These are phyloP conservation scores for Helotiales sp. DNA, from an alignment of 2,329 filamentous ascomycete genomes.

Conservation along the genomic window DNA sequence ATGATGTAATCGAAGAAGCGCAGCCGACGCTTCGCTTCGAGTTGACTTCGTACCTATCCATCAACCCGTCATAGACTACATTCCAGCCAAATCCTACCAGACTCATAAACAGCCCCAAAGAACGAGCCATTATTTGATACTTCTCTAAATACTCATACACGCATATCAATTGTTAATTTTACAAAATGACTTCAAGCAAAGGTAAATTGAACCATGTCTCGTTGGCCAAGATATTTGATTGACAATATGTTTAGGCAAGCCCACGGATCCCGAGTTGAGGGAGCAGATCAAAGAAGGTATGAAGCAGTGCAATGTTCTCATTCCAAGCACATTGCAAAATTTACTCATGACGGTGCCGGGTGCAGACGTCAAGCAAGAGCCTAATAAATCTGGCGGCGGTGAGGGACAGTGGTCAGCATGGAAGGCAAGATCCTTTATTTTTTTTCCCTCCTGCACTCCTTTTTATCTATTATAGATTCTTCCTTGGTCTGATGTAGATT, in stretches of 20 bases:
- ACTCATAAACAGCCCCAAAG: no score
- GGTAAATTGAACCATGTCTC: not conserved
- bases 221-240: not conserved
- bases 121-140: no score
- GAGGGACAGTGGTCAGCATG: conserved; percentile 53
- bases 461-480: no score
- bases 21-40: not conserved
- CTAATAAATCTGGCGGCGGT: conserved; percentile 52
- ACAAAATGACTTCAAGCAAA: conserved; percentile 10
- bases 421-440: conserved; percentile 43
- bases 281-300: conserved; percentile 50
- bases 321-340: not conserved
- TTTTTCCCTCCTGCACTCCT: not conserved
- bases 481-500: no score
- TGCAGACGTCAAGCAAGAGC: conserved; percentile 49
- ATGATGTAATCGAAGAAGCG: conserved; percentile 4
- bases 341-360: not conserved
- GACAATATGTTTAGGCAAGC: conserved; percentile 50
- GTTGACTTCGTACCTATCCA: not conserved
- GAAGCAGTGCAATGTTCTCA: not conserved
- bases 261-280: conserved; percentile 50
- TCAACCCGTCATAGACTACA: conserved; percentile 12
- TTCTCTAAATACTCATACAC: no score
- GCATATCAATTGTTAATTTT: no score
- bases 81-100: not conserved